Percentiles rank a stretch among this genome's conserved stretches.
Evolutionary conservation across 805 yeast genomes (phyloP).

Genomic region (Candida saitoana): DNA sequence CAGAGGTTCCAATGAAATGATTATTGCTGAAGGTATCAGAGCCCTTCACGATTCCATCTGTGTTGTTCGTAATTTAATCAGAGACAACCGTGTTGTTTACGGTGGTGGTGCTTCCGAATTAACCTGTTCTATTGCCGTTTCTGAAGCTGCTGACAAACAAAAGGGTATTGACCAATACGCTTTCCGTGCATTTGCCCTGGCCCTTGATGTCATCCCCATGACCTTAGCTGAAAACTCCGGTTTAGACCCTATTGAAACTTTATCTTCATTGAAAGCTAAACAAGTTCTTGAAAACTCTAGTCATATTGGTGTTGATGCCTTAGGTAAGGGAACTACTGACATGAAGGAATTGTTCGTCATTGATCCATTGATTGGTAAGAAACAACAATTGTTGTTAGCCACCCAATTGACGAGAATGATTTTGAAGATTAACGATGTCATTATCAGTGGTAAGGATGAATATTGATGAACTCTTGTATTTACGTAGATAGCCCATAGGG

Average conservation of each 20-base stretch:
- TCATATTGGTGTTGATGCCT: constrained; percentile 87
- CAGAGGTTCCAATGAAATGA: constrained; percentile 96
- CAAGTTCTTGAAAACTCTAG: constrained; percentile 73
- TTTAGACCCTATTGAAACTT: constrained; percentile 85
- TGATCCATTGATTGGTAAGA: constrained; percentile 96
- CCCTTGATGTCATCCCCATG: constrained; percentile 89
- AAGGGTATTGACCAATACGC: constrained; percentile 97
- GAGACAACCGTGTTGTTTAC: constrained; percentile 91
- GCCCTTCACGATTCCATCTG: constrained; percentile 95
- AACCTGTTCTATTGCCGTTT: constrained; percentile 85
- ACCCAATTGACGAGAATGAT: constrained; percentile 98
- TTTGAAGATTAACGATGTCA: constrained; percentile 93
- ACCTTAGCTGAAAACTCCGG: constrained; percentile 97
- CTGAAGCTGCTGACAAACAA: constrained; percentile 87
- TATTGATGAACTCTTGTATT: constrained; percentile 29
- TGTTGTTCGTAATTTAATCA: constrained; percentile 92
- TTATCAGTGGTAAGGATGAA: constrained; percentile 81
- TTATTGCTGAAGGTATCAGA: constrained; percentile 93
- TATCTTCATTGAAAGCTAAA: constrained; percentile 76
- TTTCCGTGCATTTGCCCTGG: constrained; percentile 88
- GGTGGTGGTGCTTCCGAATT: constrained; percentile 99
- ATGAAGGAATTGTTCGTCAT: constrained; percentile 93
- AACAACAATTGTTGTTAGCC: constrained; percentile 90
- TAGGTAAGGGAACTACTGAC: constrained; percentile 82
- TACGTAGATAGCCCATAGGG: too few species aligned